Evolutionary conservation across 169 alveolate species (phyloP).

Genomic region (Neospora caninum): DNA sequence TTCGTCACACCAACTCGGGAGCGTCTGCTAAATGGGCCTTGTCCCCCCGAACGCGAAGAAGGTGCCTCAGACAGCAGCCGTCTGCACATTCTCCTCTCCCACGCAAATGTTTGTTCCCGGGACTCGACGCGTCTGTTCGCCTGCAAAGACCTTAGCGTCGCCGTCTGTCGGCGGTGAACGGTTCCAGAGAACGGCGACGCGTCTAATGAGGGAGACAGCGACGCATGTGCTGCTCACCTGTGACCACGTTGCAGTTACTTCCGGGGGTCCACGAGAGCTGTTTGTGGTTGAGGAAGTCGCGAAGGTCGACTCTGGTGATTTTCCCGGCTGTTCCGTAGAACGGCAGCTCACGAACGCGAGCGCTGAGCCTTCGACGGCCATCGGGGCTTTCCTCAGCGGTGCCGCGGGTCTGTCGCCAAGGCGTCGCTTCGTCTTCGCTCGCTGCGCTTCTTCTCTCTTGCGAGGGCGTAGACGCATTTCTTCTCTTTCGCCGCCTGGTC

Average conservation of each 20-base stretch:
- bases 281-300: slow-evolving; percentile 47
- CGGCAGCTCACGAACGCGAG: slow-evolving; percentile 30
- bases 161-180: no score
- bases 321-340: slow-evolving; percentile 46
- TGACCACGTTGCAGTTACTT: slow-evolving; percentile 14
- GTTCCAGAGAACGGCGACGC: no score
- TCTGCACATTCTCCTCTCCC: no score
- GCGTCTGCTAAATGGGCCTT: no score
- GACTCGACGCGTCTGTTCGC: no score
- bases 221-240: slow-evolving; percentile 11
- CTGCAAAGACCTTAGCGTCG: no score
- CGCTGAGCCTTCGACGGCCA: neutral
- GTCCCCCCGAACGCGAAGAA: no score
- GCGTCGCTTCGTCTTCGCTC: neutral
- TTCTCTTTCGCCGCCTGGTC: neutral
- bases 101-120: no score
- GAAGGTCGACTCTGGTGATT: neutral
- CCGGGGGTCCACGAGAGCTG: slow-evolving; percentile 38
- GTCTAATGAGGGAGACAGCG: no score
- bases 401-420: neutral
- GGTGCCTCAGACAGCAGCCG: no score
- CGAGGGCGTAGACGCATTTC: no score
- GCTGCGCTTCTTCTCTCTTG: neutral
- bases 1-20: no score
- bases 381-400: neutral